Evolutionary conservation across 768 basidiomycete genomes (phyloP), one percentile per base, ranked within the genome.

Genomic region (Ramaria sp.): DNA sequence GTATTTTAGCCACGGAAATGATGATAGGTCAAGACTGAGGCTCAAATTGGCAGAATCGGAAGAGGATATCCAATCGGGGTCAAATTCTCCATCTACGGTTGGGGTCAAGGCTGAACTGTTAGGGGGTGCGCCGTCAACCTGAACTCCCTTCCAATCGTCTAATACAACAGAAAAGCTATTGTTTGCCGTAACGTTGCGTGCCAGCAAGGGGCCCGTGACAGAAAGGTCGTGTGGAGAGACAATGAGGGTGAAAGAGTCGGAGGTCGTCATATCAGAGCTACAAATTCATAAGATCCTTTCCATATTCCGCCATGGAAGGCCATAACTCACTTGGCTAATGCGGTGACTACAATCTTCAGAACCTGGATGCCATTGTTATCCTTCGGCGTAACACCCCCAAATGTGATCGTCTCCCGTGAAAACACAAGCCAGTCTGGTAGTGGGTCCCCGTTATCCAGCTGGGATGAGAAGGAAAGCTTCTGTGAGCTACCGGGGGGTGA

Each of bases 341-440:
- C 89, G 63, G 80, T 76, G 22, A 96, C 69, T 31, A 72, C 68
- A 27, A 94, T 71, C 9, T 78, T 65, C 57, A 85, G 67, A 7
- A 70, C 65, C 30, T 68, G 66, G 1, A 78, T 78, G 6, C 71
- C 71, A 27, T 67, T 51, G n/a, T 71, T 58, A 17, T 63, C 63
- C 41, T 71, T 64, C 31, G 93, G 94, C 3, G 84, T 78, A 20
- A 87, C 77, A 10, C 94, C 94, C 60, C 86, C 78, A 52, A 96
- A 79, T 2, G 92, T 92, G 56, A 88, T 70, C 15, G 78, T 78
- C 19, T 72, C 62, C 12, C 80, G 66, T 68, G 91, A 75, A 69
- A 91, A 98, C 11, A 55, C 59, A 67, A 95, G 73, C 87, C 91
- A 96, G 9, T 69, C 60, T 0, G 92, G 93, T 30, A 91, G 73